These are phyloP conservation scores for Sphaerosporella brunnea DNA, from an alignment of 495 filamentous ascomycete genomes.

Conservation along the genomic window DNA sequence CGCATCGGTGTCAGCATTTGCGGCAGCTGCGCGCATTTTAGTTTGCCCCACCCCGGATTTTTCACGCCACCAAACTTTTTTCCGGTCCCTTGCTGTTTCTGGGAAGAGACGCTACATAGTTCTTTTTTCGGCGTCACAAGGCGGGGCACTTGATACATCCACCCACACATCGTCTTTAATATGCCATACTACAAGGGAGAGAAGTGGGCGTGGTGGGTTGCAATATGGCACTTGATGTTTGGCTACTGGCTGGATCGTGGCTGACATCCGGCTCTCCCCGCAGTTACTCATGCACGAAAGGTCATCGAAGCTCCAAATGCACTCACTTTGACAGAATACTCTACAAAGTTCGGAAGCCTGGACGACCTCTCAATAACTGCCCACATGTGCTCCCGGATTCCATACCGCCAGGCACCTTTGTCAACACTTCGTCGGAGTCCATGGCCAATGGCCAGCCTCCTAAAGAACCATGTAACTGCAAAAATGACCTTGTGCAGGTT, in stretches of 20 bases:
- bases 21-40: background rate
- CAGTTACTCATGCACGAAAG: constrained; percentile 24
- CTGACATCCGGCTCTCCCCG: background rate
- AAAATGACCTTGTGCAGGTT: constrained; percentile 4
- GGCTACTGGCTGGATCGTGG: background rate
- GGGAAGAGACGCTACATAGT: too few species aligned
- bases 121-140: too few species aligned
- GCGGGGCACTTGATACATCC: too few species aligned
- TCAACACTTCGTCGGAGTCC: constrained; percentile 4
- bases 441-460: constrained; percentile 4
- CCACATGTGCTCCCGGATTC: constrained; percentile 14
- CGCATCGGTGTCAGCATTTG: background rate
- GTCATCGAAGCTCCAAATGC: constrained; percentile 26
- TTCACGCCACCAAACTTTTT: background rate
- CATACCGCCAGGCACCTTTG: constrained; percentile 3
- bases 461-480: constrained; percentile 4
- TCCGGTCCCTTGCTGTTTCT: too few species aligned
- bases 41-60: background rate
- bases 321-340: constrained; percentile 23
- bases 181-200: background rate
- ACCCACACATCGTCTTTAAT: background rate
- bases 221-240: background rate
- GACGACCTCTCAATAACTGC: constrained; percentile 25
- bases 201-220: constrained; percentile 8
- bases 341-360: constrained; percentile 25